phyloP scores from a whole-genome alignment of 495 filamentous ascomycete genomes.

The Pyronema domesticum region DNA sequence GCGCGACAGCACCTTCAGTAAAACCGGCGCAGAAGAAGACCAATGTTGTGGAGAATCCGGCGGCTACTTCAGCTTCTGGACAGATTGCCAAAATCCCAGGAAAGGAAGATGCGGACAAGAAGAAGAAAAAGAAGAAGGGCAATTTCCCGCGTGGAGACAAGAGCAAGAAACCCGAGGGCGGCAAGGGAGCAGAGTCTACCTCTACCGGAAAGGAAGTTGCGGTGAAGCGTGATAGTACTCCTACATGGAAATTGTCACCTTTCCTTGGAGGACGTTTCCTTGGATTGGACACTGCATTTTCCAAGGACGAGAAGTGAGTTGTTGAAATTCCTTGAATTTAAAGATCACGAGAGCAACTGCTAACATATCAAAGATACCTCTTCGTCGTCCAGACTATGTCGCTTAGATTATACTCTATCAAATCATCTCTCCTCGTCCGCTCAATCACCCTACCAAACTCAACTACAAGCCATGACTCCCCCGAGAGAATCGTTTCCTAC shows the following conservation, averaged over 20 bases:
- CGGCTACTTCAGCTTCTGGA: background rate
- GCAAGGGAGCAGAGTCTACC: background rate
- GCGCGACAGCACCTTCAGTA: too few relatives aligned
- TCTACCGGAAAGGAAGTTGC: background rate
- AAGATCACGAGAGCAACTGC: too few relatives aligned
- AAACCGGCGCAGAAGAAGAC: too few relatives aligned
- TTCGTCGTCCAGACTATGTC: constrained; percentile 45
- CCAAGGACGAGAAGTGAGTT: constrained; percentile 60
- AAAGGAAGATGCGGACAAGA: background rate
- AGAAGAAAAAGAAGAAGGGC: constrained; percentile 3
- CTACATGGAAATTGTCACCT: constrained; percentile 24
- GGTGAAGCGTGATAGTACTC: background rate
- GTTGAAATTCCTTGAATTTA: too few relatives aligned
- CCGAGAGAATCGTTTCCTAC: constrained; percentile 33
- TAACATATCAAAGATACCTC: constrained; percentile 36
- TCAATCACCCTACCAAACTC: constrained; percentile 31
- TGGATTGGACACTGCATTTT: constrained; percentile 61
- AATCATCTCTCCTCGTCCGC: constrained; percentile 60
- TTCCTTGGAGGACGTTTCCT: constrained; percentile 50
- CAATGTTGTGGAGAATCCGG: too few relatives aligned
- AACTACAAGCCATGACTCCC: constrained; percentile 4
- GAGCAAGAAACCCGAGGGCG: background rate
- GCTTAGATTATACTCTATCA: constrained; percentile 63
- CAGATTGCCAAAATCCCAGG: background rate
- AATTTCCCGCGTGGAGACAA: too few relatives aligned